Conservation (phyloP, 2,329 filamentous ascomycete species). For the Colletotrichum brevisporum region DNA sequence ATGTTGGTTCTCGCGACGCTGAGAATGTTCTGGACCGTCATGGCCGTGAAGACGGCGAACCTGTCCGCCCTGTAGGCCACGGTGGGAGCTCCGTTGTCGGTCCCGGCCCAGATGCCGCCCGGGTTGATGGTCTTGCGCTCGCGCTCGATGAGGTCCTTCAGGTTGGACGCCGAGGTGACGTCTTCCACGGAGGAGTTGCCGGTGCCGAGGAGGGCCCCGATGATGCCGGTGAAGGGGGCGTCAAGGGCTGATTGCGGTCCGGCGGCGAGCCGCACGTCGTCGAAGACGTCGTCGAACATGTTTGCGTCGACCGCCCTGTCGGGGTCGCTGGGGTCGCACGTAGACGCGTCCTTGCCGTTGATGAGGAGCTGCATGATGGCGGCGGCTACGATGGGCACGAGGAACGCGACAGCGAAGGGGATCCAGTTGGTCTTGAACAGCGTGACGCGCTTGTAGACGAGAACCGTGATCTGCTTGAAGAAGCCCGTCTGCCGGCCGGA, state of each 20-base stretch:
- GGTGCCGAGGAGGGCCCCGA: conserved; percentile 34
- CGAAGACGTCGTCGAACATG: conserved; percentile 51
- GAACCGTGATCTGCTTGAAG: conserved; percentile 76
- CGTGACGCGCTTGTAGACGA: conserved; percentile 83
- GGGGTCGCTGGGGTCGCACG: conserved; percentile 66
- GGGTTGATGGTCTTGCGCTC: conserved; percentile 79
- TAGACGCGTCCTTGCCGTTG: conserved; percentile 63
- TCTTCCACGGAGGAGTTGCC: conserved; percentile 40
- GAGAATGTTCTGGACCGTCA: conserved; percentile 77
- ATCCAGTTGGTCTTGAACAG: conserved; percentile 85
- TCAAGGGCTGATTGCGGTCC: conserved; percentile 44
- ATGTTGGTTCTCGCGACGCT: conserved; percentile 76
- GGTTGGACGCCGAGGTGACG: conserved; percentile 72
- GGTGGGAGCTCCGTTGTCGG: conserved; percentile 71
- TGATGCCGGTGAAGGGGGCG: conserved; percentile 28
- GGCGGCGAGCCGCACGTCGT: conserved; percentile 42
- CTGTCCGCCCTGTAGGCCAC: conserved; percentile 78
- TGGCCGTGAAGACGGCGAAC: conserved; percentile 62
- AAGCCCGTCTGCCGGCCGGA: conserved; percentile 80
- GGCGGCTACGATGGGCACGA: conserved; percentile 85
- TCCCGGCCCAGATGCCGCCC: conserved; percentile 82
- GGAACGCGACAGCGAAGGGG: conserved; percentile 79
- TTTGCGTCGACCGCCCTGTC: conserved; percentile 59
- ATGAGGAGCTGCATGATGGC: conserved; percentile 85
- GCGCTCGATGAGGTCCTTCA: conserved; percentile 74